Conservation (phyloP, 73 alveolate species). For the Tetrahymena malaccensis region DNA sequence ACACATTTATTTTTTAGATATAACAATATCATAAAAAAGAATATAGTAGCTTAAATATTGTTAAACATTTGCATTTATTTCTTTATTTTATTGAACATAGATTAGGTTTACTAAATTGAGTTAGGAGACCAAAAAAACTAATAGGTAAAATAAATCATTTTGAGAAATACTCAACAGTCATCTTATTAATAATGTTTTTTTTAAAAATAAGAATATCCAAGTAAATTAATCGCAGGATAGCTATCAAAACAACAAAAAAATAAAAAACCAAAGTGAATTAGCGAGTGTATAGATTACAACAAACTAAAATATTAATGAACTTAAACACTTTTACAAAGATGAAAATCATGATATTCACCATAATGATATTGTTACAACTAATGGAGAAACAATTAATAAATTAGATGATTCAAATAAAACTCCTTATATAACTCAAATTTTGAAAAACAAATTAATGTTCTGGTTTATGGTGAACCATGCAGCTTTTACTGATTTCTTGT, state of each 20-base stretch:
- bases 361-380: neutral
- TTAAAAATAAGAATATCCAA: neutral
- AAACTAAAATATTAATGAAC: neutral
- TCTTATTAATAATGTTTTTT: neutral
- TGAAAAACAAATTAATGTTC: neutral
- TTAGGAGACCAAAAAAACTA: neutral
- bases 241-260: neutral
- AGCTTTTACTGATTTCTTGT: neutral
- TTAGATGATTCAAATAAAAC: neutral
- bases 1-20: too few species aligned
- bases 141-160: neutral
- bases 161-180: neutral
- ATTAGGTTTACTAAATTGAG: neutral
- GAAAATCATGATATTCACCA: neutral
- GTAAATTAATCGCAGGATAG: neutral
- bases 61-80: too few species aligned
- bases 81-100: neutral
- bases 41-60: too few species aligned
- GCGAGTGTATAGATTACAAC: neutral
- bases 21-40: neutral
- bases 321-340: neutral
- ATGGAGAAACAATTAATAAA: neutral
- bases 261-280: neutral
- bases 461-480: neutral
- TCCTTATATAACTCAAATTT: neutral